A percentile compares a stretch with the other conserved stretches of the same genome.
Conservation (phyloP, 2,329 filamentous ascomycete genomes). For the Pestalotiopsis sp. region DNA sequence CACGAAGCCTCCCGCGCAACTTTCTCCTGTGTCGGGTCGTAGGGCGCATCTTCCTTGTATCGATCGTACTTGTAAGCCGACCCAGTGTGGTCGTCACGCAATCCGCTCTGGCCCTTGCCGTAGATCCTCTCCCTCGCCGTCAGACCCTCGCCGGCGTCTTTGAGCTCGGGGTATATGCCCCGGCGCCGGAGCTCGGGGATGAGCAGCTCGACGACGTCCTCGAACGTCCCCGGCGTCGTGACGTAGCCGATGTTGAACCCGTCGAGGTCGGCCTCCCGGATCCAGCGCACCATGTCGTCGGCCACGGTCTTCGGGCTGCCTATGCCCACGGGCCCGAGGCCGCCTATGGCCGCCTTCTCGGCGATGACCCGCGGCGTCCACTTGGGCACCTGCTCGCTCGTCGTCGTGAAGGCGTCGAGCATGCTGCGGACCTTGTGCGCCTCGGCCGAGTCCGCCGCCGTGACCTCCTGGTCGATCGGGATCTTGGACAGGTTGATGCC, state of each 20-base stretch:
- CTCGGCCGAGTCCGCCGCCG: slow-evolving; percentile 55
- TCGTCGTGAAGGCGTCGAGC: slow-evolving; percentile 50
- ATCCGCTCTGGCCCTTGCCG: slow-evolving; percentile 57
- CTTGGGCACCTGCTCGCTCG: slow-evolving; percentile 44
- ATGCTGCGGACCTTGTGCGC: slow-evolving; percentile 53
- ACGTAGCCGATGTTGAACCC: slow-evolving; percentile 33
- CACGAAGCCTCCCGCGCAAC: neutral
- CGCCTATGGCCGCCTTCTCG: slow-evolving; percentile 43
- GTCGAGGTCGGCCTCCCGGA: slow-evolving; percentile 29
- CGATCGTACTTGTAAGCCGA: slow-evolving; percentile 64
- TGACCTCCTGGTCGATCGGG: slow-evolving; percentile 60
- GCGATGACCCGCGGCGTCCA: slow-evolving; percentile 49
- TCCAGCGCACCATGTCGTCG: slow-evolving; percentile 30
- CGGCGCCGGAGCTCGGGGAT: slow-evolving; percentile 29
- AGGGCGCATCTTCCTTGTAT: slow-evolving; percentile 56
- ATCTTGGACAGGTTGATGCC: slow-evolving; percentile 63
- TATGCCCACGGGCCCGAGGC: slow-evolving; percentile 26
- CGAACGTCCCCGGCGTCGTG: slow-evolving; percentile 30
- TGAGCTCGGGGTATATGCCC: slow-evolving; percentile 33
- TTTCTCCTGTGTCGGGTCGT: slow-evolving; percentile 13
- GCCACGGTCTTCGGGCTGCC: slow-evolving; percentile 30
- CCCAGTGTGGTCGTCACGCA: slow-evolving; percentile 63
- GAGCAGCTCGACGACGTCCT: slow-evolving; percentile 31
- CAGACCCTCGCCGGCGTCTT: slow-evolving; percentile 36
- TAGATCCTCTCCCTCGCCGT: slow-evolving; percentile 65